phyloP scores from a whole-genome alignment of 352 stramenopile genomes.

The Pythium insidiosum region DNA sequence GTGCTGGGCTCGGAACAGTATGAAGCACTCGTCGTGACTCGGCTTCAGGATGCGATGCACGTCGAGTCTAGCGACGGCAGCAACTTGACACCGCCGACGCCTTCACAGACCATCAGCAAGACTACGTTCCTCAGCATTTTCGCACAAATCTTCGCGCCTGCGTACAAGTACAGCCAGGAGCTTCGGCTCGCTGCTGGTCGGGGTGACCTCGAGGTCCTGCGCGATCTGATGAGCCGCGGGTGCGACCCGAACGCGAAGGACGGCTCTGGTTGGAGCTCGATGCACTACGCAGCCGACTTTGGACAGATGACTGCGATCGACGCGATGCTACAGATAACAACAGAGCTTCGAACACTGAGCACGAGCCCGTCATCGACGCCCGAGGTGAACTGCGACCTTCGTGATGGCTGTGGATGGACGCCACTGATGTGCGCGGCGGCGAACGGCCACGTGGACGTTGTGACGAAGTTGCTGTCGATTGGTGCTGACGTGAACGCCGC shows the following conservation, averaged over 20 bases:
- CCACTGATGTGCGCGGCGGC: slow-evolving; percentile 46
- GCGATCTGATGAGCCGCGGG: slow-evolving; percentile 38
- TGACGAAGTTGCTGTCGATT: slow-evolving; percentile 26
- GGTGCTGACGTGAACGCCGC: slow-evolving; percentile 25
- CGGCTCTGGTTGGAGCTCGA: slow-evolving; percentile 44
- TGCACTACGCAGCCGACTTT: slow-evolving; percentile 67
- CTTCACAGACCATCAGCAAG: not conserved
- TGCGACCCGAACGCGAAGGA: slow-evolving; percentile 60
- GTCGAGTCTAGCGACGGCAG: not conserved
- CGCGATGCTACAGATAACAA: slow-evolving; percentile 16
- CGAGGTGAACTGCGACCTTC: slow-evolving; percentile 26
- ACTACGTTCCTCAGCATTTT: slow-evolving; percentile 47
- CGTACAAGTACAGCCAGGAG: slow-evolving; percentile 66
- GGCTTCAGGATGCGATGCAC: slow-evolving; percentile 8
- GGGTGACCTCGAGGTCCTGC: slow-evolving; percentile 29
- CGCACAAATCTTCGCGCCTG: slow-evolving; percentile 47
- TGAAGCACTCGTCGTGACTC: slow-evolving; percentile 24
- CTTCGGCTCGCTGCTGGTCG: slow-evolving; percentile 49
- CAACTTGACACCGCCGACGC: not conserved
- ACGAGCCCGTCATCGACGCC: slow-evolving; percentile 3
- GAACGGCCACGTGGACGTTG: slow-evolving; percentile 38
- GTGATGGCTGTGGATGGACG: slow-evolving; percentile 43
- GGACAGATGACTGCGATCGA: slow-evolving; percentile 37
- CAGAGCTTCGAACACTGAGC: slow-evolving; percentile 5
- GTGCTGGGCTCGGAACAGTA: slow-evolving; percentile 21